phyloP scores from a whole-genome alignment of 768 basidiomycete genomes.

The Pleurotus platypus region DNA sequence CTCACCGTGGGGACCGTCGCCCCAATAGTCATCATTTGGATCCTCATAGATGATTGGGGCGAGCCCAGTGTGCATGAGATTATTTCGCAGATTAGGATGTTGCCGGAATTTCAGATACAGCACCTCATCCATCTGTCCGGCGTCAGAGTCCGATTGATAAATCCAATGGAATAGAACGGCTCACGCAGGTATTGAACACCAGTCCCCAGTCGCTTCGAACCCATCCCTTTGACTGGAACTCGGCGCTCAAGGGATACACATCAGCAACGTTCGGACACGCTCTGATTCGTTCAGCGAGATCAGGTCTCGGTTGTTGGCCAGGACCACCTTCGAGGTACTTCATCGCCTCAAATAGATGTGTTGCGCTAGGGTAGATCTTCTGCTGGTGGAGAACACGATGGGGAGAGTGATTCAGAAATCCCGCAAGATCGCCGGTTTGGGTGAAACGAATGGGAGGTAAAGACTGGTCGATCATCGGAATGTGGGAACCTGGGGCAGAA shows the following conservation, averaged over 20 bases:
- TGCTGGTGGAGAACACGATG: conserved; percentile 57
- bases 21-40: conserved; percentile 60
- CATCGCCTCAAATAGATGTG: conserved; percentile 75
- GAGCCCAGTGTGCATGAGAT: conserved; percentile 52
- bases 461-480: not conserved
- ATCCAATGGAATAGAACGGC: not conserved
- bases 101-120: conserved; percentile 68
- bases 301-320: conserved; percentile 29
- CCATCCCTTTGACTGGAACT: conserved; percentile 22
- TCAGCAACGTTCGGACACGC: conserved; percentile 26
- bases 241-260: conserved; percentile 31
- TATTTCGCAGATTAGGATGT: conserved; percentile 51
- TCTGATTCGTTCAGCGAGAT: conserved; percentile 57
- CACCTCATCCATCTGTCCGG: conserved; percentile 62
- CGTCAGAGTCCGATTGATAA: not conserved
- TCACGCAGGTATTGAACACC: conserved; percentile 26
- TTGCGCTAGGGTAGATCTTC: conserved; percentile 59
- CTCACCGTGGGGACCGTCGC: conserved; percentile 40
- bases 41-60: conserved; percentile 53
- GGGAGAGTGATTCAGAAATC: conserved; percentile 65
- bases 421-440: conserved; percentile 32
- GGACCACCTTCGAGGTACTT: conserved; percentile 47
- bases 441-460: conserved; percentile 37
- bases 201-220: conserved; percentile 56
- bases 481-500: not conserved